Percentiles rank a stretch among this genome's conserved stretches.
phyloP scores from a whole-genome alignment of 2,329 filamentous ascomycete genomes.

The Helotiales sp. region DNA sequence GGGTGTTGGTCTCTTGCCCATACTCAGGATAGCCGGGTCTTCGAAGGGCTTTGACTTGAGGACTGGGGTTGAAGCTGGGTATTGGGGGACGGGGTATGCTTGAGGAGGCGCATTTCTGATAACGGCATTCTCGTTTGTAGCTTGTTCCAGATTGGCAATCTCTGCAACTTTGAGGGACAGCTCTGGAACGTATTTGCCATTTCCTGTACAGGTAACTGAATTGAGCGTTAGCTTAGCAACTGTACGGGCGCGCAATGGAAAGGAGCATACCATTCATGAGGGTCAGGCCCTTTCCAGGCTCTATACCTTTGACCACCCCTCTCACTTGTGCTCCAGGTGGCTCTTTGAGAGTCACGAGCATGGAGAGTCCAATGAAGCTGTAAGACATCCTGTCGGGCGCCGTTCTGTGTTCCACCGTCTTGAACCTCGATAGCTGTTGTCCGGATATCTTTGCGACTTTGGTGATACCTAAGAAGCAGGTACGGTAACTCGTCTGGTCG shows the following conservation, averaged over 20 bases:
- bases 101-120: conserved; percentile 3
- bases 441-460: background rate
- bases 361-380: conserved; percentile 45
- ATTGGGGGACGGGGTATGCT: background rate
- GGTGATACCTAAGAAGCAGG: background rate
- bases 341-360: conserved; percentile 44
- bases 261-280: conserved; percentile 41
- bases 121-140: conserved; percentile 37
- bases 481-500: background rate
- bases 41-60: conserved; percentile 36
- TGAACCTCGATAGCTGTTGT: background rate
- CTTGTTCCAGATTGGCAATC: conserved; percentile 43
- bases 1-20: conserved; percentile 45
- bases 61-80: background rate
- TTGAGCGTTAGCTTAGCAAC: background rate
- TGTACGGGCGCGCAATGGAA: background rate
- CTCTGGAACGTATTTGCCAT: conserved; percentile 41
- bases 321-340: conserved; percentile 43
- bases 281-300: conserved; percentile 44
- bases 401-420: conserved; percentile 24
- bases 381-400: conserved; percentile 38
- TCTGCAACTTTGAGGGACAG: conserved; percentile 43
- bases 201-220: conserved; percentile 41
- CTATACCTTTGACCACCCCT: conserved; percentile 43
- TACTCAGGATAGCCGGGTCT: conserved; percentile 44